Percentiles rank a stretch among this genome's conserved stretches.
These are phyloP conservation scores for Penicillium capsulatum DNA, from an alignment of 2,329 filamentous ascomycete species.

Conservation along the genomic window DNA sequence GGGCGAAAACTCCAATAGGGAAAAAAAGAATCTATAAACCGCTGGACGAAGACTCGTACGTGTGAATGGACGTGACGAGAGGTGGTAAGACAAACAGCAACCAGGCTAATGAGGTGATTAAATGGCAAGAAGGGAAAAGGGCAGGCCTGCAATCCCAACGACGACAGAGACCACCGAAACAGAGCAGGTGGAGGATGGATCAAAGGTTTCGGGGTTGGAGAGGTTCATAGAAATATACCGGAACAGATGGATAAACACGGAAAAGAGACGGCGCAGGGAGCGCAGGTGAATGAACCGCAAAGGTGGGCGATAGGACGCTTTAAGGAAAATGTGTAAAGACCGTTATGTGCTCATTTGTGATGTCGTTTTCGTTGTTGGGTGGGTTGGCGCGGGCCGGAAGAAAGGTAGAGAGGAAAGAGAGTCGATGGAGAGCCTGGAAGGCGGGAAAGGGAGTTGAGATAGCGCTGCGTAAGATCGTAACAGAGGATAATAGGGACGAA, in stretches of 20 bases:
- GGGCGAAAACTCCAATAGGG: slow-evolving; percentile 14
- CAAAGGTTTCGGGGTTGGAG: slow-evolving; percentile 1
- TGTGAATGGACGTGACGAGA: slow-evolving; percentile 10
- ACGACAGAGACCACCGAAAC: slow-evolving; percentile 20
- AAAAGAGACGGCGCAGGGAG: slow-evolving; percentile 22
- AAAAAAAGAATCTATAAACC: slow-evolving; percentile 23
- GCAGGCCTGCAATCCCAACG: slow-evolving; percentile 23
- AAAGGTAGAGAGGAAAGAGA: slow-evolving; percentile 19
- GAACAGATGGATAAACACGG: slow-evolving; percentile 22
- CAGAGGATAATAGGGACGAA: slow-evolving; percentile 22
- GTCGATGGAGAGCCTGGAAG: slow-evolving; percentile 20
- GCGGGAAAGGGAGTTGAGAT: slow-evolving; percentile 13
- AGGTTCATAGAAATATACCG: slow-evolving; percentile 25
- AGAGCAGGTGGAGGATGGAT: slow-evolving; percentile 10
- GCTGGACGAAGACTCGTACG: slow-evolving; percentile 18
- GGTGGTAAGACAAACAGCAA: slow-evolving; percentile 22
- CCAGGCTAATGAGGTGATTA: slow-evolving; percentile 29
- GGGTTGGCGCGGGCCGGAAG: slow-evolving; percentile 16
- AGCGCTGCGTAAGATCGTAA: slow-evolving; percentile 43
- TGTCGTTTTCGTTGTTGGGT: slow-evolving; percentile 30
- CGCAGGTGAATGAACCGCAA: slow-evolving; percentile 26
- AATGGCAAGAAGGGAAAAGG: slow-evolving; percentile 22
- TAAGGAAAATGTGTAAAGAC: slow-evolving; percentile 35
- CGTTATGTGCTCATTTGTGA: slow-evolving; percentile 41
- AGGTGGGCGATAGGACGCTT: slow-evolving; percentile 26